These are phyloP conservation scores for Aspergillus wentii DNA, from an alignment of 495 filamentous ascomycete genomes.

Conservation along the genomic window DNA sequence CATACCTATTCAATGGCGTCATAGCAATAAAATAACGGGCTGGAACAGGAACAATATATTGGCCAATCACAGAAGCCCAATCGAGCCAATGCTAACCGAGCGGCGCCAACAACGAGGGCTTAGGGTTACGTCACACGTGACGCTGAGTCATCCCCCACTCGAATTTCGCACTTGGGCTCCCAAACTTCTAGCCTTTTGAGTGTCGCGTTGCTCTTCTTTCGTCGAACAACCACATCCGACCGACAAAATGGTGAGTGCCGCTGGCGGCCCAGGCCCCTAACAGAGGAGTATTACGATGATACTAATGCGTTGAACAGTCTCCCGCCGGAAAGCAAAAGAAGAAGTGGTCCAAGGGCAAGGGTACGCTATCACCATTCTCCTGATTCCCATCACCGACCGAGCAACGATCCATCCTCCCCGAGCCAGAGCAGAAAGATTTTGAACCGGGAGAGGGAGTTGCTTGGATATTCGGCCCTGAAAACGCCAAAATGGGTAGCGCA, in stretches of 20 bases:
- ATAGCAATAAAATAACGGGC: too few species aligned
- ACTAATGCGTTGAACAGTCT: constrained; percentile 45
- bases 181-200: constrained; percentile 19
- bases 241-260: constrained; percentile 50
- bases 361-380: constrained; percentile 46
- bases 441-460: background rate
- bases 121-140: constrained; percentile 29
- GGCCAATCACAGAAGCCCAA: too few species aligned
- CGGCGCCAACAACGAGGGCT: constrained; percentile 32
- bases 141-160: constrained; percentile 43
- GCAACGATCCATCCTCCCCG: constrained; percentile 7
- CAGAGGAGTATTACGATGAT: constrained; percentile 11
- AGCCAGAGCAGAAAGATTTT: constrained; percentile 4
- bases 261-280: constrained; percentile 1
- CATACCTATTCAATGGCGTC: too few species aligned
- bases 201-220: constrained; percentile 28
- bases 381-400: constrained; percentile 9
- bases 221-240: constrained; percentile 44
- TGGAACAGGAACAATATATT: too few species aligned
- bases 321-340: constrained; percentile 98
- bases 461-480: constrained; percentile 16
- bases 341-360: constrained; percentile 99
- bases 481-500: constrained; percentile 1
- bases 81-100: constrained; percentile 29
- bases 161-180: constrained; percentile 42